Evolutionary conservation across 768 basidiomycete genomes (phyloP).

Genomic region (Kwoniella newhampshirensis): DNA sequence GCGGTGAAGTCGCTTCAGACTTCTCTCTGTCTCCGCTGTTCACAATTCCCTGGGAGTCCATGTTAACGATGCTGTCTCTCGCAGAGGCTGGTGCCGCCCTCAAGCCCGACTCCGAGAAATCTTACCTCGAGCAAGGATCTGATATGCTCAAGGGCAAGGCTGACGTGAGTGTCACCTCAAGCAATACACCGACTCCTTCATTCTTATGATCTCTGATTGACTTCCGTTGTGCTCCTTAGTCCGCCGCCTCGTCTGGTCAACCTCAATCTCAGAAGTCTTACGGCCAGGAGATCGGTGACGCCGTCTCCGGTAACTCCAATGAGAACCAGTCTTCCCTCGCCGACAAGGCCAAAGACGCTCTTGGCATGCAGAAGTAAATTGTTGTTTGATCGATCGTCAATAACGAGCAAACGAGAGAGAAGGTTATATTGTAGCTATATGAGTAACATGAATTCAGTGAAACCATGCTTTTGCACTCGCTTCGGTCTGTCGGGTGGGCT

Average conservation of each 20-base stretch:
- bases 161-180: slow-evolving; percentile 32
- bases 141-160: slow-evolving; percentile 42
- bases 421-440: slow-evolving; percentile 17
- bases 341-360: slow-evolving; percentile 40
- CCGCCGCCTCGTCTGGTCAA: slow-evolving; percentile 45
- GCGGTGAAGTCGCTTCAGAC: not conserved
- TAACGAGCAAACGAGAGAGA: not conserved
- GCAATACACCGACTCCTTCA: not conserved
- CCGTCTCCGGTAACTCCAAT: slow-evolving; percentile 46
- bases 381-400: not conserved
- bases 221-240: slow-evolving; percentile 17
- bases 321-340: slow-evolving; percentile 42
- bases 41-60: too few species aligned
- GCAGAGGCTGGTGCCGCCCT: slow-evolving; percentile 48
- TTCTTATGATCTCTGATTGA: not conserved
- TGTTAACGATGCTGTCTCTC: not conserved
- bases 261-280: slow-evolving; percentile 46
- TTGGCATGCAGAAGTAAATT: slow-evolving; percentile 26
- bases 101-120: slow-evolving; percentile 50
- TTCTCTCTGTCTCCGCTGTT: not conserved
- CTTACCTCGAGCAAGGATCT: slow-evolving; percentile 47
- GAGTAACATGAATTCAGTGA: not conserved
- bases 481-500: too few species aligned
- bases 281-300: slow-evolving; percentile 18
- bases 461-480: not conserved